Base-by-base conservation (phyloP, 2,329 filamentous ascomycete genomes). In the Ophiosphaerella herpotricha region DNA sequence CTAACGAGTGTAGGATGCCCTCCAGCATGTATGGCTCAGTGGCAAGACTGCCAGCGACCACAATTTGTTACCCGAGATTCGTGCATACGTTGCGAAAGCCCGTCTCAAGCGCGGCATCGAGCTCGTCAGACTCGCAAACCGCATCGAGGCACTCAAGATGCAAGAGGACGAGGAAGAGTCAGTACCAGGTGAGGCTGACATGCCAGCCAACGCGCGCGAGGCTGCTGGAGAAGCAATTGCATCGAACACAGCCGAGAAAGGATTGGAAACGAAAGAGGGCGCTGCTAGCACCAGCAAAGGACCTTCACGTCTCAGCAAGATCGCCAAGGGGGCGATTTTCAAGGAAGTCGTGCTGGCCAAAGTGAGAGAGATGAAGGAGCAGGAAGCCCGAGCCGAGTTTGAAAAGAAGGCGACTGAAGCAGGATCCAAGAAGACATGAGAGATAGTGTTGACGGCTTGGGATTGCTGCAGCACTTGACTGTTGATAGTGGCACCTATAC, bases 41-140 rank as follows among this genome's bases (percentile, higher is more conserved):
- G 93, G 93, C 74, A 83, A 94, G 79, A 94, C 85, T 55, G 94
- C 94, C 56, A 91, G 89, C 54, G 92, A 97, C 75, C 91, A 97
- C 84, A 92, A 99, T 81, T 84, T 99, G 83, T 79, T 99, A 74
- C 94, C 94, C 61, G 94, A 99, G 79, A 95, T 99, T 80, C 90
- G 89, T 76, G 88, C 91, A 44, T 96, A 94, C 79, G 91, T 95
- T 75, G 88, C 92, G 57, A 91, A 91, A 75, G 90, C 91, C 49
- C 91, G 91, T 55, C 88, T 99, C 63, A 89, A 89, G 74, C 89
- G 93, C 58, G 93, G 92, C 66, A 95, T 99, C 77, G 91, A 97
- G 76, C 87, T 96, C 68, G 89, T 97, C 80, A 97, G 96, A 78
- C 85, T 99, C 46, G 86, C 91, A 59, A 97, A 97, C 77, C 90